phyloP scores from a whole-genome alignment of 2,329 filamentous ascomycete species.

The Anisogramma anomala region DNA sequence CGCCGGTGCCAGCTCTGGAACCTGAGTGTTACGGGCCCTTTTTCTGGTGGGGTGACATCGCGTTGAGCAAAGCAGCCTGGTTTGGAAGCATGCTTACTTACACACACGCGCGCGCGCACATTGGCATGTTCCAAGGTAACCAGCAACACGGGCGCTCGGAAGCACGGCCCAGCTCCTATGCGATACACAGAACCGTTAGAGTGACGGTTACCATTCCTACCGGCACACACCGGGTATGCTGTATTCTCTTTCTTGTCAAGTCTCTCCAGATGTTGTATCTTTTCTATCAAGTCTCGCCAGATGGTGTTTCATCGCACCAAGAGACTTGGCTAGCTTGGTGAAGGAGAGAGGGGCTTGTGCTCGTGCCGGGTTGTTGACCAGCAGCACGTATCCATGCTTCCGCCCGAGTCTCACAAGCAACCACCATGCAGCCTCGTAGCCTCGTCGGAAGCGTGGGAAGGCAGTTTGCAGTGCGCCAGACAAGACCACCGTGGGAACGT shows the following conservation, averaged over 20 bases:
- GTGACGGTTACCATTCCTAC: background rate
- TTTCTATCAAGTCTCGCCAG: no score
- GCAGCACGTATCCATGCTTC: background rate
- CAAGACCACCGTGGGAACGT: background rate
- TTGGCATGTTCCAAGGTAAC: background rate
- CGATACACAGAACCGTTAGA: background rate
- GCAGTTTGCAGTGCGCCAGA: background rate
- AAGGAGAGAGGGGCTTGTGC: background rate
- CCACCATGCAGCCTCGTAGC: background rate
- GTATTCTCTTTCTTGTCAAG: background rate
- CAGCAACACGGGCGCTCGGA: background rate
- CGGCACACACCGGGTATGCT: background rate
- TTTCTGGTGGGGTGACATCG: no score
- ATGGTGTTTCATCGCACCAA: background rate
- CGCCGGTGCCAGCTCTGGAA: background rate
- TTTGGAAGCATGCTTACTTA: no score
- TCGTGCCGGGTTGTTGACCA: background rate
- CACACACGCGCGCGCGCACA: no score
- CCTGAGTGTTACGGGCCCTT: no score
- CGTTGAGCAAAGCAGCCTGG: no score
- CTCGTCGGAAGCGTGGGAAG: background rate
- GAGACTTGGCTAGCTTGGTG: background rate
- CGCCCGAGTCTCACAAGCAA: no score
- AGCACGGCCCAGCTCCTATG: background rate
- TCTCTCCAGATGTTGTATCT: no score